A percentile compares a stretch with the other conserved stretches of the same genome.
Conservation (phyloP, 331 rosid species). For the Arachis monticola region DNA sequence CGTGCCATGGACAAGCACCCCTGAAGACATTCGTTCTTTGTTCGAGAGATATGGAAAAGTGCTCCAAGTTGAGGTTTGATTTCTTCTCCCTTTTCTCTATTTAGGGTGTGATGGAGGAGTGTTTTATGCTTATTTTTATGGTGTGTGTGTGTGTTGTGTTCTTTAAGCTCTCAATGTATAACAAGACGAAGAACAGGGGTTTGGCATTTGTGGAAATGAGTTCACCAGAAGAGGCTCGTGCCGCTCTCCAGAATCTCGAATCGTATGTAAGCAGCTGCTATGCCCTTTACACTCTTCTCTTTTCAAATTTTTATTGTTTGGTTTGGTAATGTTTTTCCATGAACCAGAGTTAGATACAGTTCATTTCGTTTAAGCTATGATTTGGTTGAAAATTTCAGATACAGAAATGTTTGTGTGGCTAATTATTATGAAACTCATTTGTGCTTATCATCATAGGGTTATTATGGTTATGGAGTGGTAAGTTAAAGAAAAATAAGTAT, state of each 20-base stretch:
- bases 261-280: constrained; percentile 66
- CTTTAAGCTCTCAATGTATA: constrained; percentile 75
- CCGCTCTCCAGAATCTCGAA: constrained; percentile 69
- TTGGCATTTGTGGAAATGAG: constrained; percentile 94
- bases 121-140: constrained; percentile 17
- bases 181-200: constrained; percentile 78
- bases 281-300: background rate
- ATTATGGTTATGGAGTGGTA: no score
- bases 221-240: constrained; percentile 79
- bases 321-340: background rate
- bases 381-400: no score
- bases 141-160: constrained; percentile 14
- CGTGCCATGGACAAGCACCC: constrained; percentile 83
- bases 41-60: constrained; percentile 82
- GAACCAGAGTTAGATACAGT: background rate
- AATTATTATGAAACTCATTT: no score
- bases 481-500: no score
- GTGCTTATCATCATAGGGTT: no score
- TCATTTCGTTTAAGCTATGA: no score
- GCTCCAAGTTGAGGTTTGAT: constrained; percentile 73
- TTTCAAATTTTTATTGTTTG: constrained; percentile 4
- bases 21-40: constrained; percentile 79
- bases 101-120: background rate
- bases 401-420: no score
- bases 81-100: background rate